Conservation (phyloP, 2,329 filamentous ascomycete species). For the Penicillium sp. region DNA sequence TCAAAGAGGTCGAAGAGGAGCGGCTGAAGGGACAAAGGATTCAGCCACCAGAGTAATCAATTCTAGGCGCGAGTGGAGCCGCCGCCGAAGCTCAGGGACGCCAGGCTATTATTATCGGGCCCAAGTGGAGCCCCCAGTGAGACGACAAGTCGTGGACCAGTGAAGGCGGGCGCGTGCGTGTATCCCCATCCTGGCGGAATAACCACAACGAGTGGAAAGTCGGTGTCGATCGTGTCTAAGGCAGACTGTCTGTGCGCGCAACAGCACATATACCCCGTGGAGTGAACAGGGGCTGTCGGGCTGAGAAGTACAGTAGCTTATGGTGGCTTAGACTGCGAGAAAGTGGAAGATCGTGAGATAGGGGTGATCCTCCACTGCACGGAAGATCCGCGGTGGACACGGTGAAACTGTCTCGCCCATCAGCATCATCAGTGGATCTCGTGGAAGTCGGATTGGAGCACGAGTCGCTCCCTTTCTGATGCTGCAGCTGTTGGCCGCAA, state of each 20-base stretch:
- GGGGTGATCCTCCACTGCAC: neutral
- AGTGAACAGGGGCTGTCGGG: neutral
- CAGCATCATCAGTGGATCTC: conserved; percentile 6
- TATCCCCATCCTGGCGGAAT: conserved; percentile 4
- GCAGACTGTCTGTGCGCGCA: neutral
- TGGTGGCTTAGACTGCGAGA: neutral
- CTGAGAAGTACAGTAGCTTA: no score
- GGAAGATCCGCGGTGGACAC: conserved; percentile 8
- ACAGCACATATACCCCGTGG: neutral
- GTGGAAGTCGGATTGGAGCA: conserved; percentile 8
- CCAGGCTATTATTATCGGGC: conserved; percentile 21
- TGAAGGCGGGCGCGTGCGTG: conserved; percentile 8
- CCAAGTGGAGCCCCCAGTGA: conserved; percentile 12
- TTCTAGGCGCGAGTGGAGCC: conserved; percentile 19
- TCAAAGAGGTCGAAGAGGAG: conserved; percentile 8
- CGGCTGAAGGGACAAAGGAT: conserved; percentile 12
- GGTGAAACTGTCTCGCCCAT: conserved; percentile 14
- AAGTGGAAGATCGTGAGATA: neutral
- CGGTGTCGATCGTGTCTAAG: conserved; percentile 16
- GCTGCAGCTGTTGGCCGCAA: conserved; percentile 10
- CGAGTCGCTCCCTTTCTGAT: conserved; percentile 2
- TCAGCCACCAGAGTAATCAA: conserved; percentile 15
- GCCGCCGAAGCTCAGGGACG: conserved; percentile 2
- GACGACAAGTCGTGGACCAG: conserved; percentile 14
- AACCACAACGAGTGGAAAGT: conserved; percentile 1